A percentile compares a stretch with the other conserved stretches of the same genome.
Conservation (phyloP, 306 rosid genomes). For the Malus orientalis region DNA sequence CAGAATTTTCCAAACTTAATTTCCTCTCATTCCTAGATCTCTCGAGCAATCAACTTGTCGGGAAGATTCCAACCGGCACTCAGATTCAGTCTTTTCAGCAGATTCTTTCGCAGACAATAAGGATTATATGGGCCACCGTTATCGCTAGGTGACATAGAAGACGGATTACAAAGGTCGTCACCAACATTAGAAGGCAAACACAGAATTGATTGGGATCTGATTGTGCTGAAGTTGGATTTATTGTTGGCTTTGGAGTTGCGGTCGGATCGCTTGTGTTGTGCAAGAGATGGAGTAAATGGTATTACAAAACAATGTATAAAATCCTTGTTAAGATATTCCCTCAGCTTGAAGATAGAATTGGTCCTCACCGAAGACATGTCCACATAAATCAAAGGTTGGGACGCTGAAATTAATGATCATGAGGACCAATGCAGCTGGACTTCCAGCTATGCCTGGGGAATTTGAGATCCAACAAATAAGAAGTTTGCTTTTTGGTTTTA, state of each 20-base stretch:
- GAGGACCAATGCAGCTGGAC: background rate
- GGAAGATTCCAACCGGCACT: too few relatives aligned
- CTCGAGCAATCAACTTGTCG: too few relatives aligned
- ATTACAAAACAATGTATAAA: too few relatives aligned
- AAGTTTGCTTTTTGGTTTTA: background rate
- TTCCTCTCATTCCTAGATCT: background rate
- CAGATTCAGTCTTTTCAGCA: background rate
- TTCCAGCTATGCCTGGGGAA: background rate
- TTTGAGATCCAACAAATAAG: background rate
- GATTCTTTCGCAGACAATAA: constrained; percentile 15
- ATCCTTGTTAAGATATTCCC: too few relatives aligned
- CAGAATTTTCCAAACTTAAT: too few relatives aligned
- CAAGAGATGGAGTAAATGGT: background rate
- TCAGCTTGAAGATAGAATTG: too few relatives aligned
- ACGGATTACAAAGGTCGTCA: too few relatives aligned
- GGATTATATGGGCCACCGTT: constrained; percentile 17
- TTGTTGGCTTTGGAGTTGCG: constrained; percentile 2
- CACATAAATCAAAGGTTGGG: background rate
- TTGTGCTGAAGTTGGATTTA: constrained; percentile 11
- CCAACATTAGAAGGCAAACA: too few relatives aligned
- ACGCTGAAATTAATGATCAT: background rate
- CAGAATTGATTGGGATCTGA: background rate
- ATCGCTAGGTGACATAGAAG: too few relatives aligned
- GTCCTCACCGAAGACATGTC: background rate
- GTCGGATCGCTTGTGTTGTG: background rate